These are phyloP conservation scores for Ilyonectria destructans DNA, from an alignment of 2,329 filamentous ascomycete species.

Conservation along the genomic window DNA sequence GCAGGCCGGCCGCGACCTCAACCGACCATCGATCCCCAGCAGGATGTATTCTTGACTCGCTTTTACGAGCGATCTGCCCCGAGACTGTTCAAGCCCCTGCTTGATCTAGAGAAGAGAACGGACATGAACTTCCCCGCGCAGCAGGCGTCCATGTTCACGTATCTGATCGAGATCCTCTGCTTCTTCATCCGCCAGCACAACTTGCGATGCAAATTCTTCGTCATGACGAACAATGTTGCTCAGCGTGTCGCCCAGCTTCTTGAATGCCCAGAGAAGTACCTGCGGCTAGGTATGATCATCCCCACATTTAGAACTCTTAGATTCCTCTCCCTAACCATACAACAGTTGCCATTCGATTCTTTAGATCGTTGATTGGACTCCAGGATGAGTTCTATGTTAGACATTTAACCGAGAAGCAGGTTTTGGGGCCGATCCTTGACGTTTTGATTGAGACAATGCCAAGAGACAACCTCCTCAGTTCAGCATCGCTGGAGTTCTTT, in stretches of 20 bases:
- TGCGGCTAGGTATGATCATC: conserved; percentile 82
- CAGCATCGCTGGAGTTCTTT: conserved; percentile 94
- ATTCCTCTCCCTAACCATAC: conserved; percentile 40
- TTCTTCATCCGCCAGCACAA: conserved; percentile 95
- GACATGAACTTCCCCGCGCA: conserved; percentile 84
- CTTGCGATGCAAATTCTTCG: conserved; percentile 89
- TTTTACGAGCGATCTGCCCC: conserved; percentile 93
- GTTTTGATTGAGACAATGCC: conserved; percentile 90
- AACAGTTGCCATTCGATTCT: conserved; percentile 90
- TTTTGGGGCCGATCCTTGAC: conserved; percentile 88
- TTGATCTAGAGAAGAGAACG: conserved; percentile 80
- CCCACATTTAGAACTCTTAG: conserved; percentile 37
- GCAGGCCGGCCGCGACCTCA: conserved; percentile 73
- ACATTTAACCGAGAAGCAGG: conserved; percentile 85
- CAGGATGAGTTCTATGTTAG: conserved; percentile 94
- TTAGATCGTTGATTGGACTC: conserved; percentile 87
- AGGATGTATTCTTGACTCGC: conserved; percentile 87
- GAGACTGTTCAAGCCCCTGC: conserved; percentile 89
- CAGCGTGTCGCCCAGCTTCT: conserved; percentile 88
- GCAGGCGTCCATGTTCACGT: conserved; percentile 91
- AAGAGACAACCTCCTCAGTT: conserved; percentile 93
- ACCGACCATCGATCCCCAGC: conserved; percentile 76
- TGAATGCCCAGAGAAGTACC: conserved; percentile 87
- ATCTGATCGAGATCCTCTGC: conserved; percentile 92
- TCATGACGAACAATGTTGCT: conserved; percentile 84